A percentile compares a stretch with the other conserved stretches of the same genome.
phyloP scores from a whole-genome alignment of 2,329 filamentous ascomycete genomes.

The Intubia oerlemansii region DNA sequence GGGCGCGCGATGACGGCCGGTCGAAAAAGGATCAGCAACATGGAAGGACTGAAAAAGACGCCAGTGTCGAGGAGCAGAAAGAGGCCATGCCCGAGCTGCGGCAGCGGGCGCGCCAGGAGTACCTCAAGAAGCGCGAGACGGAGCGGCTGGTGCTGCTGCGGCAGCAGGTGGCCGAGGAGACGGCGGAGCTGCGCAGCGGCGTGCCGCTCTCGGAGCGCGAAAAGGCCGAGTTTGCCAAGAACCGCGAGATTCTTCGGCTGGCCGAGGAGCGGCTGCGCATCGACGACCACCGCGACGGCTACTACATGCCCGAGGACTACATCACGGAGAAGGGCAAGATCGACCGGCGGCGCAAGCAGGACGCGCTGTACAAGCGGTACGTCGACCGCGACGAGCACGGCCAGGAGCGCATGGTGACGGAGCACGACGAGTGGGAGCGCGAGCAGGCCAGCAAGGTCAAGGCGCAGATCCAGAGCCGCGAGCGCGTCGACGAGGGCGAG shows the following conservation, averaged over 20 bases:
- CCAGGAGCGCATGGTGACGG: slow-evolving; percentile 74
- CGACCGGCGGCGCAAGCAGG: slow-evolving; percentile 68
- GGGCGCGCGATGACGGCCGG: slow-evolving; percentile 46
- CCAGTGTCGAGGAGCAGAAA: slow-evolving; percentile 43
- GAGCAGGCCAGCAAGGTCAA: slow-evolving; percentile 80
- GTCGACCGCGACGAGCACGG: slow-evolving; percentile 74
- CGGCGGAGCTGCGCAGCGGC: slow-evolving; percentile 57
- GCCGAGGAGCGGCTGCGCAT: slow-evolving; percentile 73
- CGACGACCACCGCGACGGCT: slow-evolving; percentile 82
- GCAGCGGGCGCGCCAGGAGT: slow-evolving; percentile 71
- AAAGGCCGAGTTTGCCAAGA: slow-evolving; percentile 72
- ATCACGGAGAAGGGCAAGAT: slow-evolving; percentile 86
- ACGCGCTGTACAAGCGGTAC: slow-evolving; percentile 76
- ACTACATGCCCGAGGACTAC: slow-evolving; percentile 84
- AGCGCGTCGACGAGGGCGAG: slow-evolving; percentile 57
- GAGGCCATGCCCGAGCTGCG: slow-evolving; percentile 64
- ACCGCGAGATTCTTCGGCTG: slow-evolving; percentile 59
- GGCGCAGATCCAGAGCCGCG: slow-evolving; percentile 55
- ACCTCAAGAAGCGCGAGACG: slow-evolving; percentile 77
- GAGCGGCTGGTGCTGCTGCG: slow-evolving; percentile 72
- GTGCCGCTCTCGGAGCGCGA: slow-evolving; percentile 56
- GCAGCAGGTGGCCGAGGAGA: slow-evolving; percentile 79
- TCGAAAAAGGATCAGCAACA: slow-evolving; percentile 43
- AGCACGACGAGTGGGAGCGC: slow-evolving; percentile 89
- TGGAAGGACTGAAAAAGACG: slow-evolving; percentile 37